Base-by-base conservation (phyloP, 202 grass and related monocot species). In the Carex arenaria region DNA sequence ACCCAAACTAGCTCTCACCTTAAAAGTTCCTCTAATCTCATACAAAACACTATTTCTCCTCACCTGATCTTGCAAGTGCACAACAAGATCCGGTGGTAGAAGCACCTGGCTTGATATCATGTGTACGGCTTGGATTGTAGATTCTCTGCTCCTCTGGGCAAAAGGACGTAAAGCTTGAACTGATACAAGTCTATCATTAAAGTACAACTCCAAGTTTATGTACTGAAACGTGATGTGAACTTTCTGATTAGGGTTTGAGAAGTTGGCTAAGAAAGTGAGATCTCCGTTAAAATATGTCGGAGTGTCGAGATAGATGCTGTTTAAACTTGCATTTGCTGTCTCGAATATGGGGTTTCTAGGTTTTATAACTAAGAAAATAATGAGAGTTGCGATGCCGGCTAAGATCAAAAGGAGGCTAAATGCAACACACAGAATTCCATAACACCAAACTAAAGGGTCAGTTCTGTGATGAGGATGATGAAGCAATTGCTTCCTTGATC, bases 181-280 rank as follows among this genome's bases (percentile, higher is more conserved):
- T 0, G 93, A 81, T 81, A 98, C 87, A 49, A 90, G 93, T 86
- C 91, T 80, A 42, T 87, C 73, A 9, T 54, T 81, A 78, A 98
- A 98, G 91, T 93, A 87, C 67, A 98, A 81, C 83, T 95, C 91
- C 0, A 98, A 15, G 26, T 62, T 84, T 18, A 85, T 74, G 1
- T 92, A 92, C 64, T 87, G 84, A 85, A 92, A 93, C 57, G 70
- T 67, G 64, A 98, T 15, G 66, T 89, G 64, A 13, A 98, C 93
- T 86, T 85, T 90, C 73, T 65, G 89, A 82, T 98, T 98, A 5
- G 95, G 91, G 77, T 98, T 98, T 89, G 95, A 89, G 78, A 98
- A 84, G 88, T 98, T 98, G 72, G 59, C 89, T 18, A 89, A 88
- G 40, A 98, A 56, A 52, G 79, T 90, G 86, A 95, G 84, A 84